Base-by-base conservation (phyloP, 1,284 basidiomycete genomes). In the Heterobasidion occidentale region DNA sequence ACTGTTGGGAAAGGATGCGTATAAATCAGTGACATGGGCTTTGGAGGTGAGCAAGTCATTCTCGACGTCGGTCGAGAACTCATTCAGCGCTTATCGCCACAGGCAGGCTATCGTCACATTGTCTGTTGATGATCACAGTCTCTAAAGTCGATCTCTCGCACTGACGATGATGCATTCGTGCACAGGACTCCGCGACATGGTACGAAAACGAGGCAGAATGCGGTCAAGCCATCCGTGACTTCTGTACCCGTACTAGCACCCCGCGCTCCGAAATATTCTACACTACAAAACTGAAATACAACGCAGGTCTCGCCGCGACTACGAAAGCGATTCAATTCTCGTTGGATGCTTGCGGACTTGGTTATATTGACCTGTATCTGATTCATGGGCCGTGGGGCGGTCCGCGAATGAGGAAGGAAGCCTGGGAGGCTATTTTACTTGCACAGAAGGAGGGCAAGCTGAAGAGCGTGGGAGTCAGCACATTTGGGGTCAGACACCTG, bases 141-240 rank as follows among this genome's bases (percentile, higher is more conserved):
- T 11, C 47, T 33, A 12, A 5, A 19, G 44, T 36, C 19, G 9
- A 7, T 36, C 33, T 14, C 4, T 12, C 33, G 17, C 35, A 15
- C 48, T 50, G 65, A 62, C 55, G 14, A 48, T 52, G 36, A 33
- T 48, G 54, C 49, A 42, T 51, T 9, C 35, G 46, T 20, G 12
- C 1, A 60, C 17, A 81, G 79, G 81, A 82, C 66, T 79, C 77
- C 33, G 77, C 79, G 44, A 74, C 71, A 58, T 86, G 85, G 86
- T 89, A 88, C 65, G 77, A 84, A 64, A 88, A 88, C 67, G 86
- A 90, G 65, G 71, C 68, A 46, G 77, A 83, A 59, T 81, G 79
- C 57, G 84, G 86, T 8, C 67, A 72, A 44, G 86, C 83, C 15
- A 80, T 89, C 64, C 70, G 70, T 51, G 78, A 82, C 61, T 88